Evolutionary conservation across 257 asterid species (phyloP), one percentile per base, ranked within the genome.

Genomic region (Solanum dulcamara): DNA sequence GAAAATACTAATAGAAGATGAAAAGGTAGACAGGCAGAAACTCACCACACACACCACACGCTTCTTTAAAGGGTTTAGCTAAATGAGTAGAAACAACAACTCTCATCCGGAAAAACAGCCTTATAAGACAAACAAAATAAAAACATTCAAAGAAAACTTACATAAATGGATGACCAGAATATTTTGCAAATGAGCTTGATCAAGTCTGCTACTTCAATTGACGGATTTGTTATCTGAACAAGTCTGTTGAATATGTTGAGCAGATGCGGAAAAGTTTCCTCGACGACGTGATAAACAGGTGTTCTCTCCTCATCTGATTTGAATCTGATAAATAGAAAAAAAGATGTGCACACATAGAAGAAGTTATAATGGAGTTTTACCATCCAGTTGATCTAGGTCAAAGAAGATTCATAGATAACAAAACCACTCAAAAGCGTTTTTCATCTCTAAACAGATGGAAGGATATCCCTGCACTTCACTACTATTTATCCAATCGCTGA

Each of bases 161-260:
- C 99, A 80, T 95, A 97, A 81, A 97, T 97, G 83, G 94, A 97
- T 80, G 99, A 97, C 99, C 99, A 95, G 86, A 97, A 97, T 87
- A 94, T 93, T 91, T 97, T 97, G 95, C 99, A 97, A 85, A 97
- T 93, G 77, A 97, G 97, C 93, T 95, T 97, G 92, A 97, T 94
- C 93, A 97, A 88, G 71, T 94, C 99, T 14, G 99, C 97, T 80
- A 95, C 92, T 91, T 97, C 99, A 89, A 91, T 70, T 14, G 97
- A 87, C 59, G 99, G 99, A 84, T 92, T 92, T 68, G 93, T 50
- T 75, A 95, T 93, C 90, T 95, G 98, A 89, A 95, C 93, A 83
- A 97, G 99, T 80, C 90, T 88, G 88, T 88, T 92, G 83, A 97
- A 94, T 74, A 94, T 97, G 89, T 84, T 94, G 32, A 95, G 94